phyloP scores from a whole-genome alignment of 2,329 filamentous ascomycete species.

The Podosphaera xanthii region DNA sequence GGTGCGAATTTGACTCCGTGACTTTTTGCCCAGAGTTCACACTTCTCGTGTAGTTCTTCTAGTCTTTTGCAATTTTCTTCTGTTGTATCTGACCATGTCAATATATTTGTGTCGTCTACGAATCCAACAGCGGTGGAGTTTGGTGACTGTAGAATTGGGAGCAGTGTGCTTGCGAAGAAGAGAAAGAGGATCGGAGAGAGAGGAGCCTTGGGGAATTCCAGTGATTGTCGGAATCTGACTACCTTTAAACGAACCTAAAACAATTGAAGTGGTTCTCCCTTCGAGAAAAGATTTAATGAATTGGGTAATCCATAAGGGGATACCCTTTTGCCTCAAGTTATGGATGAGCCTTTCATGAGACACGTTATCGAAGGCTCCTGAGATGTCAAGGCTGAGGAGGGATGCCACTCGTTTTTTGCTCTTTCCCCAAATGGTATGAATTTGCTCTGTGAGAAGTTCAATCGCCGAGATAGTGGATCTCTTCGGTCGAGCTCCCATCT shows the following conservation, averaged over 20 bases:
- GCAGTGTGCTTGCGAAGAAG: background rate
- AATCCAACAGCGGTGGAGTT: background rate
- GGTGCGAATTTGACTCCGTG: background rate
- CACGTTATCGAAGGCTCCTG: background rate
- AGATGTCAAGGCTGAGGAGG: background rate
- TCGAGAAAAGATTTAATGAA: background rate
- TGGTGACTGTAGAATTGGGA: background rate
- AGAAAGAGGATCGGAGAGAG: background rate
- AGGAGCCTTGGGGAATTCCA: background rate
- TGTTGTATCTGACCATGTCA: background rate
- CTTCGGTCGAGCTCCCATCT: too few relatives aligned
- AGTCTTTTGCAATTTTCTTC: background rate
- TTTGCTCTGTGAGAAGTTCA: too few relatives aligned
- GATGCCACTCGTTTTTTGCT: background rate
- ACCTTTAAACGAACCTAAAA: background rate
- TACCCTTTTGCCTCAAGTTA: background rate
- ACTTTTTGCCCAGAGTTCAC: background rate
- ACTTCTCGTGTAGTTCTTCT: background rate
- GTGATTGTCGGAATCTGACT: background rate
- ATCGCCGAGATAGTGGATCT: too few relatives aligned
- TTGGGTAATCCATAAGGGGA: background rate
- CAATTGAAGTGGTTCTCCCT: background rate
- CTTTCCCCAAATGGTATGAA: too few relatives aligned
- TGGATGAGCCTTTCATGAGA: background rate
- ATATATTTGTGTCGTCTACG: background rate